These are phyloP conservation scores for Ophiosphaerella korrae DNA, from an alignment of 2,329 filamentous ascomycete species.

Conservation along the genomic window DNA sequence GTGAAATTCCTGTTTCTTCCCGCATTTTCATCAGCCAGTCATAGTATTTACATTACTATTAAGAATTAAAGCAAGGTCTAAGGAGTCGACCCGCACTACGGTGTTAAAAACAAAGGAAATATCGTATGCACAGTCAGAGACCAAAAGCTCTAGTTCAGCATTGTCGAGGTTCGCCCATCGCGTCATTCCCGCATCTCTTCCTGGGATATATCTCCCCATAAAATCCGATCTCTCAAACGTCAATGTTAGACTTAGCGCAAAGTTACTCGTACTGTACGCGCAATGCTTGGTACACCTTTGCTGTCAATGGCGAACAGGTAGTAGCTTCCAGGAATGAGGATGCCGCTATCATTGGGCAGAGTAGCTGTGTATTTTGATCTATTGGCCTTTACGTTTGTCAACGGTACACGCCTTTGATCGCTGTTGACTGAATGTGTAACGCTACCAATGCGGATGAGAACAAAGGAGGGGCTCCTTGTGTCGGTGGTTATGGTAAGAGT, in stretches of 20 bases:
- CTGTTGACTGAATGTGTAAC: constrained; percentile 38
- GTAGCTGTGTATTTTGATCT: constrained; percentile 18
- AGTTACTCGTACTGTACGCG: constrained; percentile 25
- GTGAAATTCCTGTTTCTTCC: too few relatives aligned
- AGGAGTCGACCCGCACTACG: too few relatives aligned
- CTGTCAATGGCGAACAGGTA: constrained; percentile 28
- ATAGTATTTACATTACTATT: too few relatives aligned
- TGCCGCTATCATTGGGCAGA: constrained; percentile 26
- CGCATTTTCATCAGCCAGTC: too few relatives aligned
- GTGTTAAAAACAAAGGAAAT: too few relatives aligned
- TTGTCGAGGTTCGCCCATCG: too few relatives aligned
- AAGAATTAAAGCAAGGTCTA: too few relatives aligned
- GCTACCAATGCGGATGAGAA: constrained; percentile 30
- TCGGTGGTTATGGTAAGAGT: constrained; percentile 17
- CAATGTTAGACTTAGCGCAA: not conserved
- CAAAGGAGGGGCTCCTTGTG: constrained; percentile 12
- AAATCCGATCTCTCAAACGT: too few relatives aligned
- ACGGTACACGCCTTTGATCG: constrained; percentile 32
- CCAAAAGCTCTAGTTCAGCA: too few relatives aligned
- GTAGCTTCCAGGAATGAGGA: constrained; percentile 31
- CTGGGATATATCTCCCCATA: too few relatives aligned
- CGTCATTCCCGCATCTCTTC: too few relatives aligned
- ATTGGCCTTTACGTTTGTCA: constrained; percentile 13
- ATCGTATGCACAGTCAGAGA: too few relatives aligned
- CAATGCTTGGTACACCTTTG: constrained; percentile 28